Evolutionary conservation across 2,329 filamentous ascomycete genomes (phyloP).

Genomic region (Colletotrichum sp.): DNA sequence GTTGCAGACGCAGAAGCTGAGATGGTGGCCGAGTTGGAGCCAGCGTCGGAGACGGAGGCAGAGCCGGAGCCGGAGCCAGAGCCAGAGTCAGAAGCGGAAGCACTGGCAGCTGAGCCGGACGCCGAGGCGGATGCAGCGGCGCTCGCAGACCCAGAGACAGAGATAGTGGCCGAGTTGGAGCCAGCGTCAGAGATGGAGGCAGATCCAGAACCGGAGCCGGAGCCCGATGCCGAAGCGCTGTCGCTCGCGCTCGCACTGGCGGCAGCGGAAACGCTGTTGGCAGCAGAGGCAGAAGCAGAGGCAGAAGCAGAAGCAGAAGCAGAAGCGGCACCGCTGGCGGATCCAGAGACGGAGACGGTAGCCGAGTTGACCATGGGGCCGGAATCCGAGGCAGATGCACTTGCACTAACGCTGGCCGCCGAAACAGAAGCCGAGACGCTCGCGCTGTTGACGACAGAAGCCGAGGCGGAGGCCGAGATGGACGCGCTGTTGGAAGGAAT

Average conservation of each 20-base stretch:
- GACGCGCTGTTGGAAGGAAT: conserved; percentile 28
- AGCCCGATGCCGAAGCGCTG: not conserved
- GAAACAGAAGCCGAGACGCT: not conserved
- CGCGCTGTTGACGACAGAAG: conserved; percentile 13
- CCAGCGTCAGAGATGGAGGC: not conserved
- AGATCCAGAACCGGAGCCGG: too few species aligned
- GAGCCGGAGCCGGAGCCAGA: not conserved
- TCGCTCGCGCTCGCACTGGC: not conserved
- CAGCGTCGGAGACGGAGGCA: not conserved
- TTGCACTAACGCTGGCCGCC: not conserved
- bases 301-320: not conserved
- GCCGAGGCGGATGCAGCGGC: not conserved
- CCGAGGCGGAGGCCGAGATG: conserved; percentile 10
- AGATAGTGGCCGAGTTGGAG: not conserved
- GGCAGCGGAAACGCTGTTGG: not conserved
- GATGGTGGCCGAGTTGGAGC: not conserved
- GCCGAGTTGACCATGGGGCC: not conserved
- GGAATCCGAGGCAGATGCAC: not conserved
- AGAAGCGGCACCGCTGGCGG: not conserved
- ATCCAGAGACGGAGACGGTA: not conserved
- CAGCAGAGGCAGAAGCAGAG: not conserved
- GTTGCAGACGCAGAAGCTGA: not conserved
- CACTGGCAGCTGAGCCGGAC: not conserved
- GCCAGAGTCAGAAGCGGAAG: not conserved
- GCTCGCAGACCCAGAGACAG: not conserved